Evolutionary conservation across 1,284 basidiomycete species (phyloP), one percentile per base, ranked within the genome.

Genomic region (Heimioporus retisporus): DNA sequence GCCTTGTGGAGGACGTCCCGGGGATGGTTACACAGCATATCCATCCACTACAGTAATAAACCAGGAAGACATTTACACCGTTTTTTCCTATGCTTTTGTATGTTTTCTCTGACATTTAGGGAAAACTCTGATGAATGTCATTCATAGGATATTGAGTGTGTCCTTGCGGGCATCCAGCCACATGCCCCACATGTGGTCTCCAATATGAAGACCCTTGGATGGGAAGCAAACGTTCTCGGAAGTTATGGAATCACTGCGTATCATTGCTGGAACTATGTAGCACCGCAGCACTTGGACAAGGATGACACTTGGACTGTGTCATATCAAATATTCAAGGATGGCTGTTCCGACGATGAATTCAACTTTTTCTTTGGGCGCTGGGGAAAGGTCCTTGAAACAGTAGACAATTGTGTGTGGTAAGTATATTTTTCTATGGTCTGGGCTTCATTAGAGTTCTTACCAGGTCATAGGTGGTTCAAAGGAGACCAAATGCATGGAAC

Each of bases 241-340:
- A 13, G 6, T 4, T 70, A 70, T 23, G 65, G 69, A 31, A 43
- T 70, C 3, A 70, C 57, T 0, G 63, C 48, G 0, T 70, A 55
- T 35, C 65, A 70, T 6, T 67, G 68, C 28, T 70, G 65, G 61
- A 70, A 70, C 28, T 70, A 70, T 18, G 40, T 70, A 0, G 68
- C 65, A 7, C 65, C 65, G 2, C 56, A 63, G 14, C 68, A 70
- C 31, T 16, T 63, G 0, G 61, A 70, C 28, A 43, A 59, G 5
- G 68, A 70, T n/a, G 40, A 4, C 3, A 55, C 53, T 16, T 70
- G 59, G 56, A 70, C 65, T 0, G 25, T 70, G 0, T 59, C 63
- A 1, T 70, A 70, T 46, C 68, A 70, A 10, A 4, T 67, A 10
- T 28, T 23, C 23, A 70, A 70, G 51, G 3, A 18, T 0, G 65